A percentile compares a stretch with the other conserved stretches of the same genome.
These are phyloP conservation scores for Chaetomium tenue DNA, from an alignment of 495 filamentous ascomycete species.

Conservation along the genomic window DNA sequence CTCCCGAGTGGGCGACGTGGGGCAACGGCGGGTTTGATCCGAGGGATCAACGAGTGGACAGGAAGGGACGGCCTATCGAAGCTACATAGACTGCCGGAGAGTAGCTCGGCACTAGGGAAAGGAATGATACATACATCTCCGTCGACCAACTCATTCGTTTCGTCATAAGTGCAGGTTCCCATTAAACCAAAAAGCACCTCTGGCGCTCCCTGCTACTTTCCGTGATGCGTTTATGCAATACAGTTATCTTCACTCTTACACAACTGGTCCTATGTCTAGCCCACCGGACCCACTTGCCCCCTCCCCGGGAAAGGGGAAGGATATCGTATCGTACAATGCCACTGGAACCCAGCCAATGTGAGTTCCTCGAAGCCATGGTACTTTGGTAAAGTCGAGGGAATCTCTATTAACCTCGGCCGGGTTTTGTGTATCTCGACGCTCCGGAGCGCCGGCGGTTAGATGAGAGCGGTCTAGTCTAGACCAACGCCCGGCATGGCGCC, in stretches of 20 bases:
- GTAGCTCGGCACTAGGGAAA: not conserved
- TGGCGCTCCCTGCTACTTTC: constrained; percentile 2
- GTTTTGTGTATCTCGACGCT: not conserved
- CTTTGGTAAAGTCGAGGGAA: not conserved
- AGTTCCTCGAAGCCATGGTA: not conserved
- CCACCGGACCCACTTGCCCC: not conserved
- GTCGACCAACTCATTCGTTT: not conserved
- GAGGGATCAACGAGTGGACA: constrained; percentile 76
- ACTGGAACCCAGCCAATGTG: not conserved
- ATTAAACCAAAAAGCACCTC: constrained; percentile 16
- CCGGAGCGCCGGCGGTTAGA: not conserved
- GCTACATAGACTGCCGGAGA: constrained; percentile 21
- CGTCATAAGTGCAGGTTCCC: not conserved
- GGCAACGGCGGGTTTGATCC: constrained; percentile 93
- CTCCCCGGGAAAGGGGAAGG: not conserved
- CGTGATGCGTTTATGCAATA: constrained; percentile 11
- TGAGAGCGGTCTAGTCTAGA: constrained; percentile 40
- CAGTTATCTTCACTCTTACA: constrained; percentile 6
- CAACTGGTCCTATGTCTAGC: not conserved
- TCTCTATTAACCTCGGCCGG: not conserved
- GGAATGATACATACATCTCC: not conserved
- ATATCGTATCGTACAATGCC: constrained; percentile 18
- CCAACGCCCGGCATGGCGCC: constrained; percentile 43
- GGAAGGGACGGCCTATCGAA: constrained; percentile 62
- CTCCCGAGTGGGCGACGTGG: constrained; percentile 93